phyloP scores from a whole-genome alignment of 2,329 filamentous ascomycete species.

The Emmonsiellopsis sp. region DNA sequence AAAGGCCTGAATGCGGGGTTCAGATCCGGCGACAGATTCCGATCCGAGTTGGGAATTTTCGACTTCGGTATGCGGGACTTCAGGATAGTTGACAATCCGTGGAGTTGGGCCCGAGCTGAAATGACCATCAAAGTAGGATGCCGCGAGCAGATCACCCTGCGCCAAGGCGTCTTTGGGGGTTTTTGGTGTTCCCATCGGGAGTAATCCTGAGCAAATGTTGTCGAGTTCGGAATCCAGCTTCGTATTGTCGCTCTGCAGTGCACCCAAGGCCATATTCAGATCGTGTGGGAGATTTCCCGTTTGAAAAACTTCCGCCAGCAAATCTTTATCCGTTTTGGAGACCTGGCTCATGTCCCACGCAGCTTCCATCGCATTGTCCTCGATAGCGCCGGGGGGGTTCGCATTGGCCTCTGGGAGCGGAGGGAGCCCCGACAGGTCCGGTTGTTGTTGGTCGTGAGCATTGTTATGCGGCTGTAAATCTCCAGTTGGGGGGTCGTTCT shows the following conservation, averaged over 20 bases:
- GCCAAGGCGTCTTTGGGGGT: conserved; percentile 29
- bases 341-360: neutral
- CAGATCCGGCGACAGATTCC: conserved; percentile 31
- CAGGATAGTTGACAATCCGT: conserved; percentile 14
- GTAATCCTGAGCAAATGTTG: conserved; percentile 18
- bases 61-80: conserved; percentile 20
- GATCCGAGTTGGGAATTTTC: conserved; percentile 21
- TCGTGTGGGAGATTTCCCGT: neutral
- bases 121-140: conserved; percentile 28
- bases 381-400: neutral
- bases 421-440: conserved; percentile 12
- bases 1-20: conserved; percentile 48
- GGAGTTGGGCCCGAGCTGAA: conserved; percentile 9
- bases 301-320: neutral
- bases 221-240: conserved; percentile 5
- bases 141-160: conserved; percentile 31
- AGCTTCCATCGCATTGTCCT: neutral
- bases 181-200: conserved; percentile 26
- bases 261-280: neutral
- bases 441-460: neutral
- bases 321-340: neutral
- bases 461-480: neutral
- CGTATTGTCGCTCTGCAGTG: neutral
- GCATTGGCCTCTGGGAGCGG: conserved; percentile 8
- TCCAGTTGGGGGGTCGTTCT: neutral